Conservation (phyloP, 495 filamentous ascomycete species). For the Podospora bellae-mahoneyi region DNA sequence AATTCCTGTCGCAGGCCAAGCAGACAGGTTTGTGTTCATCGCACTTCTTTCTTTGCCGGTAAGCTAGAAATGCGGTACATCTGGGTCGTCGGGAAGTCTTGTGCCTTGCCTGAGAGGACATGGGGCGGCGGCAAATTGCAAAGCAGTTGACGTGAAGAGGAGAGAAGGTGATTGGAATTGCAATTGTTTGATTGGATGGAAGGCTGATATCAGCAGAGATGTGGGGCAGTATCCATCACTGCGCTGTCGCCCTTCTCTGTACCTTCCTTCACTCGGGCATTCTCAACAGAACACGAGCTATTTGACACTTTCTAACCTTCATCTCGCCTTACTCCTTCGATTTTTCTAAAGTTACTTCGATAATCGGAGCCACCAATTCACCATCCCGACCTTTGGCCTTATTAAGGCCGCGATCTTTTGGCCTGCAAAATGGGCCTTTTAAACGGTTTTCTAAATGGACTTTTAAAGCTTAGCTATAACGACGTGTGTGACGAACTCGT, state of each 20-base stretch:
- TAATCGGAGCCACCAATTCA: too few species aligned
- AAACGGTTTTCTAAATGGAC: too few species aligned
- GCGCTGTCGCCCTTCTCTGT: not conserved
- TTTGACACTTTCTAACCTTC: not conserved
- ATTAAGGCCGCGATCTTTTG: too few species aligned
- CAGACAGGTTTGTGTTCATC: not conserved
- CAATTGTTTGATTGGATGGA: not conserved
- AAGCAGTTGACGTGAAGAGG: not conserved
- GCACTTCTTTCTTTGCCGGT: not conserved
- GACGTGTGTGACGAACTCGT: too few species aligned
- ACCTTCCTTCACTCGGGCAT: not conserved
- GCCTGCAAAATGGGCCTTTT: too few species aligned
- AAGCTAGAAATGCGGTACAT: not conserved
- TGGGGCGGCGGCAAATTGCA: not conserved
- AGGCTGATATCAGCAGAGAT: not conserved
- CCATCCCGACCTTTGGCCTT: too few species aligned
- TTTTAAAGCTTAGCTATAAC: too few species aligned
- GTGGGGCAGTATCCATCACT: not conserved
- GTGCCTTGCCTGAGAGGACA: not conserved
- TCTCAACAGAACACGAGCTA: not conserved
- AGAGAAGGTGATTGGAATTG: not conserved
- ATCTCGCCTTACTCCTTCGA: not conserved
- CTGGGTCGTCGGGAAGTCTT: not conserved
- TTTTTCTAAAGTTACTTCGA: not conserved
- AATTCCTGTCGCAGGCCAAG: conserved; percentile 3